phyloP scores from a whole-genome alignment of 139 green algal genomes.

The Diplosphaera chodatii region DNA sequence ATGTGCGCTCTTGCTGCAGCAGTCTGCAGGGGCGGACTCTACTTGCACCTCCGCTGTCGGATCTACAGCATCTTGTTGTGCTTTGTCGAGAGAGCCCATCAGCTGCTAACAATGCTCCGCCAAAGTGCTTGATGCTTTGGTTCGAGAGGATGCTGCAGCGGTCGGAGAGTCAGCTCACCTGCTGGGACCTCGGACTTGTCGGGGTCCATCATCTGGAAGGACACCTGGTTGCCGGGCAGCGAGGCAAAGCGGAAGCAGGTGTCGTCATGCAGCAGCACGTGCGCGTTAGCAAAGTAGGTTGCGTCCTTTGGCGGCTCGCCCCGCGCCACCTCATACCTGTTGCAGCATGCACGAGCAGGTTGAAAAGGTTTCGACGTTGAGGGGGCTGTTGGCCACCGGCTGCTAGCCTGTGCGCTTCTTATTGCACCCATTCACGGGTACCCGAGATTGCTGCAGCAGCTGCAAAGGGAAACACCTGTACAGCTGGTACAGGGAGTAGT shows the following conservation, averaged over 20 bases:
- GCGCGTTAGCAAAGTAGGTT: slow-evolving; percentile 71
- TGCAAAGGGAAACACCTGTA: neutral
- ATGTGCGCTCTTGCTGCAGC: too few species aligned
- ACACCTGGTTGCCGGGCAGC: slow-evolving; percentile 22
- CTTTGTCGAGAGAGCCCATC: too few species aligned
- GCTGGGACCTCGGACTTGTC: slow-evolving; percentile 57
- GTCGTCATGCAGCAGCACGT: slow-evolving; percentile 73
- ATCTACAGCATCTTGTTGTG: too few species aligned
- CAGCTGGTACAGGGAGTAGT: slow-evolving; percentile 29
- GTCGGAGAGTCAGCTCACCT: too few species aligned
- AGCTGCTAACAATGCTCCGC: too few species aligned
- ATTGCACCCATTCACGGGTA: too few species aligned
- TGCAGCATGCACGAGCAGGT: neutral
- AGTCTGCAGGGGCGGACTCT: too few species aligned
- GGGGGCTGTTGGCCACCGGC: too few species aligned
- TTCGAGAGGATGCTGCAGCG: too few species aligned
- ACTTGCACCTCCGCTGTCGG: too few species aligned
- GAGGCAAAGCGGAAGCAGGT: slow-evolving; percentile 57
- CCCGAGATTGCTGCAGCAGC: neutral
- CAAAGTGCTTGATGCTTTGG: too few species aligned
- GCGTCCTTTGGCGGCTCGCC: slow-evolving; percentile 21
- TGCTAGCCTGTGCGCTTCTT: too few species aligned
- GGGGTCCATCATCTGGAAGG: slow-evolving; percentile 61
- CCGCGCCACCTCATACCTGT: neutral
- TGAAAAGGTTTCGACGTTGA: neutral